Percentiles rank a stretch among this genome's conserved stretches.
phyloP scores from a whole-genome alignment of 768 basidiomycete genomes.

The Xerocomellus intermedius region DNA sequence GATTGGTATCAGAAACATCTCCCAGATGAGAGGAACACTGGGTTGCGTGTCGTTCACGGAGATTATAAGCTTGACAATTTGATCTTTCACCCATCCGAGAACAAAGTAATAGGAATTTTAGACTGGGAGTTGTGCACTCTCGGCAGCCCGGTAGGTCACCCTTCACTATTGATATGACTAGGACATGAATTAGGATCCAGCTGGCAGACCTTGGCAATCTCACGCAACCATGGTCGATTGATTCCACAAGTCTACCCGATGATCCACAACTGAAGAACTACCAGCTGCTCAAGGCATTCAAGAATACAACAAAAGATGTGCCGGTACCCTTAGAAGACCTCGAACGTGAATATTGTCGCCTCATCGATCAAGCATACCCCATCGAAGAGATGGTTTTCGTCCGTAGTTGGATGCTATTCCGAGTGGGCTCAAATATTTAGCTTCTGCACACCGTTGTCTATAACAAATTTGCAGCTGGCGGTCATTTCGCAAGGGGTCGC shows the following conservation, averaged over 20 bases:
- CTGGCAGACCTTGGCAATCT: conserved; percentile 90
- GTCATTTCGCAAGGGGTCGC: conserved; percentile 91
- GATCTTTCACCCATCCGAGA: conserved; percentile 90
- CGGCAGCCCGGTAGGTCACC: conserved; percentile 74
- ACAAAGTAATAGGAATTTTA: conserved; percentile 89
- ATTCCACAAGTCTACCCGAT: conserved; percentile 39
- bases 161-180: neutral
- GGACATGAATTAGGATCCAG: conserved; percentile 30
- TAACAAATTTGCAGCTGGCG: conserved; percentile 47
- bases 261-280: conserved; percentile 14
- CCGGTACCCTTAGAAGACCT: conserved; percentile 69
- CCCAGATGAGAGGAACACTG: conserved; percentile 74
- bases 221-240: conserved; percentile 78
- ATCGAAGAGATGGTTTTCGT: conserved; percentile 78
- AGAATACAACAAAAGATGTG: conserved; percentile 51
- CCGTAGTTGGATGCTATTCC: conserved; percentile 82
- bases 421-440: conserved; percentile 43
- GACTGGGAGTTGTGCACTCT: conserved; percentile 99
- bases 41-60: conserved; percentile 89
- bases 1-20: conserved; percentile 73
- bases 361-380: conserved; percentile 66
- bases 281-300: conserved; percentile 54
- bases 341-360: conserved; percentile 78
- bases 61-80: conserved; percentile 99
- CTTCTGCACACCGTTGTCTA: neutral